phyloP scores from a whole-genome alignment of 1,139 yeast species.

The Pichia sp. region DNA sequence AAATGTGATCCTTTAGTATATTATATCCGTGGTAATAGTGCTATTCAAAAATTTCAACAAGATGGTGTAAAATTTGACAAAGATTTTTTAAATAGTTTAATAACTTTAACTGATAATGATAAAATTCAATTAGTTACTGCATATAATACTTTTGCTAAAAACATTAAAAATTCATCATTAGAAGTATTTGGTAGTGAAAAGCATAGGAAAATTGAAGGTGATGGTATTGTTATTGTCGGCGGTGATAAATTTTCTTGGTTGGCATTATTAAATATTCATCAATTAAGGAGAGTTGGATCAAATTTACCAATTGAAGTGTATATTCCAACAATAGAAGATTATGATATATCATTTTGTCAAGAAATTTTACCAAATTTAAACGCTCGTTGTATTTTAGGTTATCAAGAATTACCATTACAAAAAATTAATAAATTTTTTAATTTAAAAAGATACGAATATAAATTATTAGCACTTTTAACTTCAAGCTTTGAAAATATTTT shows the following conservation, averaged over 20 bases:
- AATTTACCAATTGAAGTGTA: slow-evolving; percentile 54
- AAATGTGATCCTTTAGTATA: slow-evolving; percentile 21
- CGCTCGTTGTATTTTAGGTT: slow-evolving; percentile 38
- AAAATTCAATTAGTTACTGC: slow-evolving; percentile 22
- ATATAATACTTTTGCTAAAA: slow-evolving; percentile 22
- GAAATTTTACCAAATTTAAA: slow-evolving; percentile 38
- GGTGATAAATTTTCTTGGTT: slow-evolving; percentile 55
- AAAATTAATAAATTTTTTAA: slow-evolving; percentile 34
- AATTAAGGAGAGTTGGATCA: slow-evolving; percentile 46
- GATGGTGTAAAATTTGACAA: slow-evolving; percentile 30
- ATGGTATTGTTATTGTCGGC: slow-evolving; percentile 58
- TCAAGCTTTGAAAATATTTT: slow-evolving; percentile 54
- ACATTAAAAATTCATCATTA: slow-evolving; percentile 17
- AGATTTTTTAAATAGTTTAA: slow-evolving; percentile 26
- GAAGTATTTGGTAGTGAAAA: slow-evolving; percentile 19
- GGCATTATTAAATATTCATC: slow-evolving; percentile 45
- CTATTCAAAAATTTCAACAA: slow-evolving; percentile 30
- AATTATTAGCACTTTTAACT: slow-evolving; percentile 52
- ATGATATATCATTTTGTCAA: slow-evolving; percentile 44
- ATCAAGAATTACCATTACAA: slow-evolving; percentile 26
- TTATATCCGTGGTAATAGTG: slow-evolving; percentile 26
- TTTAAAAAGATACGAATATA: slow-evolving; percentile 49
- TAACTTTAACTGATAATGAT: slow-evolving; percentile 22
- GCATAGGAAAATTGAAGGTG: slow-evolving; percentile 28
- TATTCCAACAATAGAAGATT: slow-evolving; percentile 46